phyloP scores from a whole-genome alignment of 2,329 filamentous ascomycete species.

The Tolypocladium guangdongense region DNA sequence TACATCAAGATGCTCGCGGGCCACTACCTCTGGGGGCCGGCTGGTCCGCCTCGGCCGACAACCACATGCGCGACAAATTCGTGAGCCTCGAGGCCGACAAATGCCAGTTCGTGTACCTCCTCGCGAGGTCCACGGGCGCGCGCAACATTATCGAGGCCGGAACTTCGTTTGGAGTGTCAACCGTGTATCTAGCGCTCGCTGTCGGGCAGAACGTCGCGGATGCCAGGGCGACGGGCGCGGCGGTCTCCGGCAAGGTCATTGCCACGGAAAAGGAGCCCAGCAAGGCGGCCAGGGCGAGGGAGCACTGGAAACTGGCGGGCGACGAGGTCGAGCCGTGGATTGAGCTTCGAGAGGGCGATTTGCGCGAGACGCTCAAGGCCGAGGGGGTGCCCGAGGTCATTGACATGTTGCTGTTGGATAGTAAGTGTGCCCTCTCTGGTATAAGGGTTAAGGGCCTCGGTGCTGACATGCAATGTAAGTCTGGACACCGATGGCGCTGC shows the following conservation, averaged over 20 bases:
- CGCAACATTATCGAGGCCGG: conserved; percentile 46
- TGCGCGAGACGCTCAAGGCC: conserved; percentile 38
- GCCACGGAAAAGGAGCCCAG: conserved; percentile 47
- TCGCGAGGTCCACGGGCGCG: conserved; percentile 36
- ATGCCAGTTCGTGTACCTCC: conserved; percentile 42
- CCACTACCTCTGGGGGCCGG: conserved; percentile 13
- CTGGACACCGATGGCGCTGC: conserved; percentile 43
- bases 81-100: conserved; percentile 50
- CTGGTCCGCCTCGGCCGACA: conserved; percentile 16
- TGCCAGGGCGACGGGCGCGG: conserved; percentile 1
- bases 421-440: conserved; percentile 28
- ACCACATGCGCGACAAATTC: conserved; percentile 41
- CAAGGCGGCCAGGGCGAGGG: conserved; percentile 40
- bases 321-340: conserved; percentile 36
- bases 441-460: not conserved
- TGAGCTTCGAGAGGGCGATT: conserved; percentile 45
- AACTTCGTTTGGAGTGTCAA: conserved; percentile 50
- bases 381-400: conserved; percentile 32
- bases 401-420: conserved; percentile 50
- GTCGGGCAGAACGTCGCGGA: conserved; percentile 33
- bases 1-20: conserved; percentile 12
- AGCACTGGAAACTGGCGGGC: conserved; percentile 42
- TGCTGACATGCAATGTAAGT: conserved; percentile 23
- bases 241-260: conserved; percentile 30
- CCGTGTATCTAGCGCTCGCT: conserved; percentile 50